Base-by-base conservation (phyloP, 2,329 filamentous ascomycete species). In the Xylariaceae sp. region DNA sequence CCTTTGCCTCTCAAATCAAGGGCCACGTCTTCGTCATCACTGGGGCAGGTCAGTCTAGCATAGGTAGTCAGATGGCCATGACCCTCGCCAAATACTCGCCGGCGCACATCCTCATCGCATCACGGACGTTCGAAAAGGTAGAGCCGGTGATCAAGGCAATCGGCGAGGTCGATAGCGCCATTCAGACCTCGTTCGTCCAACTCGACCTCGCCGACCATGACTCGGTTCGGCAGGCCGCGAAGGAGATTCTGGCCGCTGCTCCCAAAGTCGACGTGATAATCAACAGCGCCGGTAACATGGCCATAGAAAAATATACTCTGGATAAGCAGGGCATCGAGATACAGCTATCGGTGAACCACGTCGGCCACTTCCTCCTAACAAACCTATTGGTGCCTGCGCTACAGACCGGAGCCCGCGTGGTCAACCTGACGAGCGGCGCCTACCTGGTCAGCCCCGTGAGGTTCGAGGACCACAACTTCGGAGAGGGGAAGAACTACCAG, bases 351-450 rank as follows among this genome's bases (percentile, higher is more conserved):
- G 59, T 58, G 3, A 68, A 68, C 32, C 61, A 71, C 32, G 32
- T 71, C 5, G 61, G 59, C 0, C 67, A 67, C 43, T 71, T 64
- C 31, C 52, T 70, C 2, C 53, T 72, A 21, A 61, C 63, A 11
- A 65, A 65, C 40, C 47, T 66, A 14, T 47, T 70, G 27, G 60
- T 67, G 52, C 51, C 51, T 0, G 65, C 65, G 43, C 38, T 70
- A 4, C 46, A 66, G n/a, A 53, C 50, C 3, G 48, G 58, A 8
- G 45, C 50, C 1, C 51, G 67, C 0, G 47, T 70, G 7, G 53
- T 70, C 23, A 68, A 59, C 36, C 53, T 70, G 5, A 56, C 53
- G n/a, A 57, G 54, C 1, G 42, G 19, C 1, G 55, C 56, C 3
- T 52, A 54, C 2, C 22, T 17, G 2, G 4, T 43, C 3, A 35